Base-by-base conservation (phyloP, 495 filamentous ascomycete species). In the Penicillium cosmopolitanum region DNA sequence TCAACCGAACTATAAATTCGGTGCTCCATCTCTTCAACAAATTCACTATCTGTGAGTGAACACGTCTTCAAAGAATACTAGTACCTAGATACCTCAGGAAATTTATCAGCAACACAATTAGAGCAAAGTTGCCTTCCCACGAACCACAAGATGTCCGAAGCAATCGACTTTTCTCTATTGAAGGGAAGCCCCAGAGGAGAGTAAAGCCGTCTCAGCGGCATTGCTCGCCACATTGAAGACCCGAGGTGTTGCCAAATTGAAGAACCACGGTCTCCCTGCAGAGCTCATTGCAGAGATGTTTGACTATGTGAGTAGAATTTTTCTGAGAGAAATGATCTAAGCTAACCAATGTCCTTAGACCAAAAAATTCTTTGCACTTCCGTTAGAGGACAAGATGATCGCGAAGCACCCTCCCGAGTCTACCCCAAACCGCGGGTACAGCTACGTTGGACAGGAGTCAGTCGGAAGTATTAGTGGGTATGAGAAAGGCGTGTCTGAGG, bases 341-440 rank as follows among this genome's bases (percentile, higher is more conserved):
- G 46, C 11, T 19, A 38, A 33, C 5, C 50, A 16, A 54, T 28
- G 28, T 21, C 42, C n/a, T 6, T 15, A 61, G 60, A 64, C 60
- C 2, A 57, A 56, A 16, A 66, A 57, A 48, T 75, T 83, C 62
- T 83, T 81, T 56, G 71, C 63, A 21, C 69, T 83, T 11, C 66
- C 73, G 1, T 50, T 57, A 0, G 74, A 77, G 8, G 66, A 72
- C 40, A 84, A 83, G 50, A 69, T 70, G 65, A 71, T 78, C 10
- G 84, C 84, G 28, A 82, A 82, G 12, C 85, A 87, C 65, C 85
- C 85, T 8, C 77, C 76, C 40, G 75, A 80, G 58, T 60, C 72
- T 28, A 72, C 62, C 7, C 75, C 73, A 18, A 85, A 88, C 60
- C 78, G 86, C 34, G 85, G 87, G 40, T 89, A 87, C 63, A 65